Base-by-base conservation (phyloP, 1,139 yeast species). In the Debaryomyces robertsiae region DNA sequence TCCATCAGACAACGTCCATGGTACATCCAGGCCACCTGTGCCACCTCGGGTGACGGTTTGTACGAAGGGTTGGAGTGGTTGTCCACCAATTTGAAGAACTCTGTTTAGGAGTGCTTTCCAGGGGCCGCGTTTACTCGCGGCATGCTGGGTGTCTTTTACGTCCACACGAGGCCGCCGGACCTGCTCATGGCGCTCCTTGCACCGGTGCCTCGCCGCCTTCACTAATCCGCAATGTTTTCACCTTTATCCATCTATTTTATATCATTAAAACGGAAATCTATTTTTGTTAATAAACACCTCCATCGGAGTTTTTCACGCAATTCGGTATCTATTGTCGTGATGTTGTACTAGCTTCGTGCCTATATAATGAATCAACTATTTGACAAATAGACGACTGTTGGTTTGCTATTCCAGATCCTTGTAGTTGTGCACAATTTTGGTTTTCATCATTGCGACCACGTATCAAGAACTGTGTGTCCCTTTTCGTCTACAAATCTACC, bases 61-160 rank as follows among this genome's bases (percentile, higher is more conserved):
- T 67, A 67, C 46, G 73, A 67, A 55, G 73, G 73, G 52, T 66
- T 67, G 49, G 73, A 67, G 60, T 67, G 73, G 73, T 65, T 67
- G 48, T 63, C 72, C 18, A 63, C 68, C 41, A 64, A 62, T 53
- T 64, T 64, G 49, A 64, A 64, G 57, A 63, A 60, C 40, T 43
- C 44, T 17, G 28, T 34, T 16, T 41, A 38, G 38, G 28, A 14
- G 23, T 37, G 28, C 15, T 30, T 22, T 32, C 23, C 15, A 14
- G 22, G 16, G 25, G 22, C 17, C 17, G 17, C n/a, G n/a, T n/a
- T n/a, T n/a, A n/a, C n/a, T n/a, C n/a, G n/a, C 17, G 17, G n/a
- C 23, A 14, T 22, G 23, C 13, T 19, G 7, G 17, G 19, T 13
- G 7, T 19, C 23, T 31, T 22, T 23, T 14, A 22, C 15, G 22